Percentiles rank a stretch among this genome's conserved stretches.
These are phyloP conservation scores for Clonostachys solani DNA, from an alignment of 2,329 filamentous ascomycete genomes.

Conservation along the genomic window DNA sequence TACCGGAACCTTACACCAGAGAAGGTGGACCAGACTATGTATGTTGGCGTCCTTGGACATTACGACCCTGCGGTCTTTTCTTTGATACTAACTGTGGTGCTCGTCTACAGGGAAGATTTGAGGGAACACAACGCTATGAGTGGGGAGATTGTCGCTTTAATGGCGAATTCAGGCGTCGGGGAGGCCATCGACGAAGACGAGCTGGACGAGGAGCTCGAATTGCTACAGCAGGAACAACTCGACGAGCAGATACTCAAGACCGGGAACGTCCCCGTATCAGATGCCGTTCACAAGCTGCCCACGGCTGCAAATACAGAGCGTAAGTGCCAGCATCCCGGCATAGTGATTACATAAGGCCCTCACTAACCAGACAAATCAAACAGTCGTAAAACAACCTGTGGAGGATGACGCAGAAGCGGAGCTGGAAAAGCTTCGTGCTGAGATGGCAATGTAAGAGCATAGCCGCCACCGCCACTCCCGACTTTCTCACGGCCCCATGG, in stretches of 20 bases:
- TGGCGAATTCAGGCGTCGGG: conserved; percentile 65
- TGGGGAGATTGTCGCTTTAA: conserved; percentile 86
- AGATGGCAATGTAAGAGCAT: conserved; percentile 82
- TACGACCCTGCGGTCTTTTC: not conserved
- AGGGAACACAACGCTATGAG: conserved; percentile 89
- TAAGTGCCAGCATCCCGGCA: conserved; percentile 41
- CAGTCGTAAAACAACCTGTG: conserved; percentile 34
- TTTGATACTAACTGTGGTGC: conserved; percentile 1
- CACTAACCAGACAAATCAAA: not conserved
- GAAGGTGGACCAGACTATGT: conserved; percentile 95
- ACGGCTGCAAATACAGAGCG: conserved; percentile 69
- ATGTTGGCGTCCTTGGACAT: conserved; percentile 30
- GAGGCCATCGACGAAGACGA: conserved; percentile 80
- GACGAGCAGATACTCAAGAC: conserved; percentile 93
- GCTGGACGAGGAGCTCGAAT: conserved; percentile 78
- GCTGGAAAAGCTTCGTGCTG: conserved; percentile 85
- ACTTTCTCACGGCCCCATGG: too few species aligned
- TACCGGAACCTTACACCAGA: conserved; percentile 88
- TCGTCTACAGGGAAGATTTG: conserved; percentile 68
- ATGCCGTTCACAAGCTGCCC: conserved; percentile 74
- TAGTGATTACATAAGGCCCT: not conserved
- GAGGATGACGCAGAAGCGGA: conserved; percentile 97
- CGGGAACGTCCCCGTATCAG: conserved; percentile 75
- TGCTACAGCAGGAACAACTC: conserved; percentile 85
- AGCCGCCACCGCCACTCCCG: not conserved